Base-by-base conservation (phyloP, 192 early-diverging fungal genomes). In the Mortierella claussenii region DNA sequence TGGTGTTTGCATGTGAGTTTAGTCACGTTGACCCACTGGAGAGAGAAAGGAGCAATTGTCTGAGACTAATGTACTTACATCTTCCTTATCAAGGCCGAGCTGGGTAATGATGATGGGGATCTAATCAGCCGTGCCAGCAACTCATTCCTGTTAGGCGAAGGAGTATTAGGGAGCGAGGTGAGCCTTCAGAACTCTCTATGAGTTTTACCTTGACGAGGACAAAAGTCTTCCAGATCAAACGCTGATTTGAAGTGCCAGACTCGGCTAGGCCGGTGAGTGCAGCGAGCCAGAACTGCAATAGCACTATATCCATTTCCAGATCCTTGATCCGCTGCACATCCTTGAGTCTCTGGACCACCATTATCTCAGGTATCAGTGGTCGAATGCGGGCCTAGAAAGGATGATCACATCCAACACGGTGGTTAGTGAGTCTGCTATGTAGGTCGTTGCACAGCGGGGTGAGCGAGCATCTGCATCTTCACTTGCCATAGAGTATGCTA, bases 261-360 rank as follows among this genome's bases (percentile, higher is more conserved):
- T 76, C 73, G 0, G 73, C 73, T 1, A 76, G 31, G 7, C 73
- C 73, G 20, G 73, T 76, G n/a, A 76, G 45, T 51, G 57, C 73
- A 26, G 73, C 73, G 2, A 76, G 64, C 73, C 73, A 76, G 15
- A 76, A 56, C 45, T 76, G 73, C 6, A 76, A 53, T 6, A 76
- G 59, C 4, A 76, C 56, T 18, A 59, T 46, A 7, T 67, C 73
- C 59, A 67, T 60, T 23, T 66, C 65, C n/a, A 67, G 21, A 23
- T n/a, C 46, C 12, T 76, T 76, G 45, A 76, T 57, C 45, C 40
- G 56, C 24, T 67, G 63, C 7, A 55, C 36, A 56, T 76, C 73
- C 52, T 76, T 76, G 53, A 76, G 56, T 31, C 64, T 49, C 31
- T 76, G 73, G 2, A 67, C 58, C 0, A 67, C 48, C 30, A 76